Evolutionary conservation across 2,329 filamentous ascomycete species (phyloP).

Genomic region (Cladosporium sp.): DNA sequence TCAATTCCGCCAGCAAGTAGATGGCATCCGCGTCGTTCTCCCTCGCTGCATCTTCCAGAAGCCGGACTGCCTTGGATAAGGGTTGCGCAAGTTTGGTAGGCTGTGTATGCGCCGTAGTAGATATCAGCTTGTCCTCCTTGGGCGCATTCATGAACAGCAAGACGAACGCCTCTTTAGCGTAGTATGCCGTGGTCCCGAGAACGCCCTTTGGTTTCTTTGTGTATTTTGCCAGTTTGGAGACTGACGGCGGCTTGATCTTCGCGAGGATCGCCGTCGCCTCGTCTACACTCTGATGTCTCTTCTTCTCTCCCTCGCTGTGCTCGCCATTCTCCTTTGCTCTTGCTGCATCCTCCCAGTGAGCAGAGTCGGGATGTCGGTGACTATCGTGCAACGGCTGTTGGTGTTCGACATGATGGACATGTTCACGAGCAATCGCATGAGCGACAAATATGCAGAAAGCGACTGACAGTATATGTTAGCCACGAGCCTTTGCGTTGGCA

Average conservation of each 20-base stretch:
- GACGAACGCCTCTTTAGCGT: slow-evolving; percentile 59
- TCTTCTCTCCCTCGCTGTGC: background rate
- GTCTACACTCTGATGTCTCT: slow-evolving; percentile 16
- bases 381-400: slow-evolving; percentile 15
- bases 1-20: slow-evolving; percentile 86
- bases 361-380: slow-evolving; percentile 11
- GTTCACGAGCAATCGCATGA: slow-evolving; percentile 13
- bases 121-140: slow-evolving; percentile 36
- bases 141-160: slow-evolving; percentile 63
- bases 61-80: slow-evolving; percentile 54
- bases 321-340: slow-evolving; percentile 2
- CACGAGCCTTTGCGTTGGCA: background rate
- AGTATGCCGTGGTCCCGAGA: slow-evolving; percentile 55
- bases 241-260: slow-evolving; percentile 38
- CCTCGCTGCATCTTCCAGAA: slow-evolving; percentile 55
- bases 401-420: slow-evolving; percentile 5
- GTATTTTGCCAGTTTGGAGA: slow-evolving; percentile 38
- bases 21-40: slow-evolving; percentile 72
- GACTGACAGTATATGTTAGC: slow-evolving; percentile 16
- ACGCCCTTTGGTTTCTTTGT: slow-evolving; percentile 53
- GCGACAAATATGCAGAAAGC: slow-evolving; percentile 21
- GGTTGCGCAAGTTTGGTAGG: slow-evolving; percentile 45
- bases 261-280: slow-evolving; percentile 39
- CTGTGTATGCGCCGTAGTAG: slow-evolving; percentile 30
- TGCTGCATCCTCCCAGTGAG: slow-evolving; percentile 13